Evolutionary conservation across 2,329 filamentous ascomycete genomes (phyloP).

Genomic region (Fusarium paranaense): DNA sequence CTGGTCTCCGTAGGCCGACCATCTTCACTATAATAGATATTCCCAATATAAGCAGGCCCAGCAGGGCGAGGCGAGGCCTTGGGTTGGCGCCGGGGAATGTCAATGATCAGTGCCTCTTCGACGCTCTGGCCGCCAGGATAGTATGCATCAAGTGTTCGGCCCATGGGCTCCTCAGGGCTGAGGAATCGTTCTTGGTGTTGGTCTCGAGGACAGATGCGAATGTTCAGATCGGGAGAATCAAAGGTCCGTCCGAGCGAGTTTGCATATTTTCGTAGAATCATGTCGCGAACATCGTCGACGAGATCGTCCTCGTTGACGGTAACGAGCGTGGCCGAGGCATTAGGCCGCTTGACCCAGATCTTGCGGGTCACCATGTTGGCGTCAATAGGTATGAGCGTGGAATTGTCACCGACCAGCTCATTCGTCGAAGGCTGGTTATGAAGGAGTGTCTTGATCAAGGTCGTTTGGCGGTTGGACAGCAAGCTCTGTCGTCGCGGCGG

Average conservation of each 20-base stretch:
- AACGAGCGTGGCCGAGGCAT: constrained; percentile 88
- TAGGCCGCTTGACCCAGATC: constrained; percentile 93
- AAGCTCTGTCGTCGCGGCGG: constrained; percentile 49
- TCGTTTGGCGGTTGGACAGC: constrained; percentile 53
- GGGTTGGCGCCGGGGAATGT: constrained; percentile 84
- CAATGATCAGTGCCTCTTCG: constrained; percentile 91
- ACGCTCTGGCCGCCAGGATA: constrained; percentile 89
- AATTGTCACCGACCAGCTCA: constrained; percentile 35
- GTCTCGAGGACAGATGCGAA: constrained; percentile 82
- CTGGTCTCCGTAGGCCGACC: constrained; percentile 74
- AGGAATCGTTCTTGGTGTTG: constrained; percentile 74
- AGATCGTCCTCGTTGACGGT: constrained; percentile 88
- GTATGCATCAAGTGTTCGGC: constrained; percentile 80
- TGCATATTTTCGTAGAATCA: constrained; percentile 91
- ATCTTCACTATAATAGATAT: constrained; percentile 72
- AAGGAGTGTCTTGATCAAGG: constrained; percentile 48
- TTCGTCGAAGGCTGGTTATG: constrained; percentile 36
- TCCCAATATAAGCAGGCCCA: constrained; percentile 50
- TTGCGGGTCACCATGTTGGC: constrained; percentile 76
- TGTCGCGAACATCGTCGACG: constrained; percentile 93
- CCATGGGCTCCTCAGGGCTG: constrained; percentile 88
- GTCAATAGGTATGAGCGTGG: constrained; percentile 51
- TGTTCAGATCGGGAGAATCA: constrained; percentile 88
- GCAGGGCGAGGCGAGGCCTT: constrained; percentile 73
- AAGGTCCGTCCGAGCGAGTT: constrained; percentile 91